These are phyloP conservation scores for Pyrenochaeta sp. DNA, from an alignment of 2,329 filamentous ascomycete genomes.

Conservation along the genomic window DNA sequence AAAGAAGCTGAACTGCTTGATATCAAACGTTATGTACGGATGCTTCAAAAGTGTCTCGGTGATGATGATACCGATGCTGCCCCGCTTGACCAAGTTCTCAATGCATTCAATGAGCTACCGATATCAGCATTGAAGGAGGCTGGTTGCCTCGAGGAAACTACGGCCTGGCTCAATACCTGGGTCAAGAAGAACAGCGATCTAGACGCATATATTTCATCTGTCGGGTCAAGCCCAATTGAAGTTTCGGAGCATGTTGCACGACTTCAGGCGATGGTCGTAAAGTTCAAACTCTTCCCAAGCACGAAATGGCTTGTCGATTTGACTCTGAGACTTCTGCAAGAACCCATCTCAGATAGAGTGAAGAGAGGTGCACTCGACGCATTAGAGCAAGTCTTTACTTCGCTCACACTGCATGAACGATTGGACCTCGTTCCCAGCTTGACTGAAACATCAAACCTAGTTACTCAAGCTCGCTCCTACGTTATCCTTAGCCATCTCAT, in stretches of 20 bases:
- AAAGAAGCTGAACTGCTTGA: conserved; percentile 30
- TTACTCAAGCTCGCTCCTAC: conserved; percentile 22
- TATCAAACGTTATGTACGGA: conserved; percentile 28
- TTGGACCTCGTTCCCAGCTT: conserved; percentile 26
- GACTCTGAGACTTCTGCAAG: conserved; percentile 27
- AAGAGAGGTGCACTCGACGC: conserved; percentile 15
- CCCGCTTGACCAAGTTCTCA: conserved; percentile 26
- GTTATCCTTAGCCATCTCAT: conserved; percentile 36
- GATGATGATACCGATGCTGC: conserved; percentile 15
- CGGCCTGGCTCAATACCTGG: conserved; percentile 30
- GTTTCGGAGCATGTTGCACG: conserved; percentile 26
- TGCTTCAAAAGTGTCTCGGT: conserved; percentile 29
- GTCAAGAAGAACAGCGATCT: conserved; percentile 27
- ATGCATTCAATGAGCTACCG: conserved; percentile 39
- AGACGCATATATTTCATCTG: conserved; percentile 22
- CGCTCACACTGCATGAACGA: conserved; percentile 27
- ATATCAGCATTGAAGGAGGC: conserved; percentile 21
- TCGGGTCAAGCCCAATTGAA: conserved; percentile 10
- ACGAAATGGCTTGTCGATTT: conserved; percentile 29
- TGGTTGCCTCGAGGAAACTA: conserved; percentile 20
- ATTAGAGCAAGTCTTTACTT: conserved; percentile 21
- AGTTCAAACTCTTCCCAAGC: conserved; percentile 31
- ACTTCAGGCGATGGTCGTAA: conserved; percentile 29
- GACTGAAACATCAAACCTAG: conserved; percentile 10
- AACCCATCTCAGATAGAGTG: conserved; percentile 15